Base-by-base conservation (phyloP, 140 eudicot genomes). In the Flaveria floridana region DNA sequence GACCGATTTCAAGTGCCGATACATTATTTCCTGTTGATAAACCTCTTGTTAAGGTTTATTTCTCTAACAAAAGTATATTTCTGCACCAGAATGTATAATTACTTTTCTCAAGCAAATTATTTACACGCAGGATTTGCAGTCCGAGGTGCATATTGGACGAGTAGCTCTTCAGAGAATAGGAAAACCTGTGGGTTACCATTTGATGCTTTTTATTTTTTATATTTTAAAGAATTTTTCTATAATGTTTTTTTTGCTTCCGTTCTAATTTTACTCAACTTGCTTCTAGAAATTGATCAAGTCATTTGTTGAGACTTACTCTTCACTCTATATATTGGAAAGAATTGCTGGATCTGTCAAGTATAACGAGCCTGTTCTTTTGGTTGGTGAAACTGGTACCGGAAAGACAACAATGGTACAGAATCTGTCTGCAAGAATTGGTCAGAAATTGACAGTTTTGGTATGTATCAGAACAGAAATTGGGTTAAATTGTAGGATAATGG, bases 361-460 rank as follows among this genome's bases (percentile, higher is more conserved):
- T 65, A 93, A 89, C 16, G 98, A 93, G 81, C 93, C 98, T 44
- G 93, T 93, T 72, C 95, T 93, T 39, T 73, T 93, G 78, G 98
- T 93, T 77, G 98, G 98, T 78, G 98, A 93, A 79, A 93, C 98
- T 62, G 98, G 98, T 75, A 88, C 98, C 1, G 98, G 98, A 44
- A 93, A 93, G 78, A 90, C 98, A 63, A 93, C 98, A 3, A 83
- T 93, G 79, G 98, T 93, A 46, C 98, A 93, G 82, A 90, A 83
- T 72, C 84, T 93, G 74, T 91, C 98, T 11, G 51, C 76, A 69
- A 82, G 89, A 80, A 82, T 90, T 30, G 97, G 96, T 68, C 88
- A 93, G 77, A 93, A 86, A 71, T 96, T 93, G 46, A 93, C 96
- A 75, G 98, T 92, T 72, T 70, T 92, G 98, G 98, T 92, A 89